Evolutionary conservation across 441 rosid species (phyloP).

Genomic region (Jatropha podagrica): DNA sequence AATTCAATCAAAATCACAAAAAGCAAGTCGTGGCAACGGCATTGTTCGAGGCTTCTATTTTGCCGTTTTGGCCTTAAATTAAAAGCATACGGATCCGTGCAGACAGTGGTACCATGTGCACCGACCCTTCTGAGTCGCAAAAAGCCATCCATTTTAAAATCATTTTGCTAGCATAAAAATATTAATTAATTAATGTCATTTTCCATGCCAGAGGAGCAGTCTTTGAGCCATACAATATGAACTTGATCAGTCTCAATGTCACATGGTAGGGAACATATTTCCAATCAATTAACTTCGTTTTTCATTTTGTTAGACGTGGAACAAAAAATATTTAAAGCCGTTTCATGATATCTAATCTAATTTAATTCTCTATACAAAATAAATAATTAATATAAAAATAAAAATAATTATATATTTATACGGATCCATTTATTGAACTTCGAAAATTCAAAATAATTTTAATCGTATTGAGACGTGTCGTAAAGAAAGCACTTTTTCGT

Average conservation of each 20-base stretch:
- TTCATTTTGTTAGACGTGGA: not conserved
- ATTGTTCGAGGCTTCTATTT: not conserved
- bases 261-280: constrained; percentile 14
- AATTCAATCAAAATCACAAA: too few species aligned
- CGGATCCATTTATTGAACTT: too few species aligned
- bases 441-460: too few species aligned
- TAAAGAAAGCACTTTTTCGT: too few species aligned
- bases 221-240: not conserved
- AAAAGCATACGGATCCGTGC: not conserved
- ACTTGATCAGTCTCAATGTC: not conserved
- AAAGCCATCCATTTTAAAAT: too few species aligned
- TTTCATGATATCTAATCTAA: not conserved
- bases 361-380: not conserved
- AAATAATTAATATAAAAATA: too few species aligned
- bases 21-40: not conserved
- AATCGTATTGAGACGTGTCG: too few species aligned
- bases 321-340: not conserved
- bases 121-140: too few species aligned
- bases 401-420: too few species aligned
- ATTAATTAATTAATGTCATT: not conserved
- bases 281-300: not conserved
- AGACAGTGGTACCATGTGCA: not conserved
- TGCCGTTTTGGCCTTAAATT: not conserved
- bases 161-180: too few species aligned
- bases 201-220: constrained; percentile 3